Evolutionary conservation across 768 basidiomycete genomes (phyloP), one percentile per base, ranked within the genome.

Genomic region (Lepiota subincarnata): DNA sequence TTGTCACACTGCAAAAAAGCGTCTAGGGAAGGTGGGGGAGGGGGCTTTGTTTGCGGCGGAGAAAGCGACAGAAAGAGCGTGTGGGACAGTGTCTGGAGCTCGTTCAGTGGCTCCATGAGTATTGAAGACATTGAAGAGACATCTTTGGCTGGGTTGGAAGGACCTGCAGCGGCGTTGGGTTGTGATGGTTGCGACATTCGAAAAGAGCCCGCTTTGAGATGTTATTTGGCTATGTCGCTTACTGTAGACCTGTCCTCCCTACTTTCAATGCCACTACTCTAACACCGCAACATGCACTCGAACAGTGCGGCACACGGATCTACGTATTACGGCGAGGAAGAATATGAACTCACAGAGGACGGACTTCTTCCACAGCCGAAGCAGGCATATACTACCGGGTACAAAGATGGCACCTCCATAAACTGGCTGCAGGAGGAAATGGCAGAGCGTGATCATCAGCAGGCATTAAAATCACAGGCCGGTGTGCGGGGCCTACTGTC

Each of bases 11-110:
- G 67, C 14, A 88, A 65, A 63, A 92, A 86, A 0, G 84, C 76
- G 3, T 73, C 65, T 19, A 79, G 66, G 24, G 85, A 70, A 4
- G 85, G 84, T 3, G 83, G 73, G 0, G 81, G 86, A 0, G 84
- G 81, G 0, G 83, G 83, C 62, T 79, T 82, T 1, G 75, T 72
- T 55, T 86, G 82, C 11, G 77, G 70, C 0, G 88, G 85, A 22
- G 87, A 88, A 34, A 92, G 69, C 6, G 89, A 87, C 46, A 81
- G 75, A 64, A 92, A 88, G 28, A 92, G 77, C 0, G 78, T 78
- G 55, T 83, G 83, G 0, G 89, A 79, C 14, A 92, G 75, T 0
- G 75, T 58, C 47, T 87, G 83, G 20, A 89, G 68, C 10, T 84
- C 72, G 35, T 78, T 74, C 50, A 91, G 71, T 1, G 89, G 88